Conservation (phyloP, 352 stramenopile species). For the Pythium oligandrum region DNA sequence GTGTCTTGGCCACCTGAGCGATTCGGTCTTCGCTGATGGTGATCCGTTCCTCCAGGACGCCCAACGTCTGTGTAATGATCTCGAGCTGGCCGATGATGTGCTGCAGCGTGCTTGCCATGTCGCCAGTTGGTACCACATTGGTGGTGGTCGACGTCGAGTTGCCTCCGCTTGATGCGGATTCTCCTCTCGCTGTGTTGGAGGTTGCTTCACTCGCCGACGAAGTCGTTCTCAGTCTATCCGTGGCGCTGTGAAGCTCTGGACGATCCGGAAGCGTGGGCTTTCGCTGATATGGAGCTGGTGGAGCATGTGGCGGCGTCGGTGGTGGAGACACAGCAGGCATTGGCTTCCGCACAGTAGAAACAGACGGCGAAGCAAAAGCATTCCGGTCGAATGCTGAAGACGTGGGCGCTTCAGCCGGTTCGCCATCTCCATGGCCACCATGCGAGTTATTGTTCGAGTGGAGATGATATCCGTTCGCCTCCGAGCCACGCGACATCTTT, state of each 20-base stretch:
- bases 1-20: constrained; percentile 47
- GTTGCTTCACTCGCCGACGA: no score
- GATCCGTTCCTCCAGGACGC: constrained; percentile 79
- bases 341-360: not conserved
- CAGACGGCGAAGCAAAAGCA: constrained; percentile 1
- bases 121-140: constrained; percentile 10
- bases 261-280: constrained; percentile 36
- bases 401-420: not conserved
- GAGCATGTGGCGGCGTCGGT: constrained; percentile 30
- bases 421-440: not conserved
- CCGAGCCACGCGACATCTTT: no score
- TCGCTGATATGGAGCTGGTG: constrained; percentile 24
- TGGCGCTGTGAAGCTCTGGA: constrained; percentile 3
- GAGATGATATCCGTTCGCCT: not conserved
- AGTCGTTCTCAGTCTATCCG: not conserved
- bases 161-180: no score
- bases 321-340: constrained; percentile 16
- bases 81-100: constrained; percentile 89
- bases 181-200: no score
- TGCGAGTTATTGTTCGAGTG: not conserved
- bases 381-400: not conserved
- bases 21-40: constrained; percentile 83
- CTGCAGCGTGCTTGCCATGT: constrained; percentile 64
- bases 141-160: not conserved
- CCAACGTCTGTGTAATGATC: constrained; percentile 84